These are phyloP conservation scores for Paramecium caudatum DNA, from an alignment of 73 alveolate species.

Conservation along the genomic window DNA sequence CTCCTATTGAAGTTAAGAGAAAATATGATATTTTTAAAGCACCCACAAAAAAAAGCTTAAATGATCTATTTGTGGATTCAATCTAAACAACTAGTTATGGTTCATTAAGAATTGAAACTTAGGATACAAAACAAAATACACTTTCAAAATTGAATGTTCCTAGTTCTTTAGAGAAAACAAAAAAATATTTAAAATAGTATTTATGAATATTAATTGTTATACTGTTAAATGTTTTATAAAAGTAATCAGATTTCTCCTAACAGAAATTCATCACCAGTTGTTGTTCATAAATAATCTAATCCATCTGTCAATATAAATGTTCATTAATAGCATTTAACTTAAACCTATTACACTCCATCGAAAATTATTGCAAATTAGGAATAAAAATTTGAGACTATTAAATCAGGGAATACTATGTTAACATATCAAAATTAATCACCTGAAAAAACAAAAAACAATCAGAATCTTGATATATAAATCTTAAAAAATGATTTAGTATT, in stretches of 20 bases:
- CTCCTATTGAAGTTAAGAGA: background rate
- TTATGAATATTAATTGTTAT: slow-evolving; percentile 7
- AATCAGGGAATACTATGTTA: background rate
- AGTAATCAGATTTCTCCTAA: slow-evolving; percentile 2
- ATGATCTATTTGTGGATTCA: background rate
- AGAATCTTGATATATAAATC: background rate
- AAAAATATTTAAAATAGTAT: background rate
- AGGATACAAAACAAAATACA: background rate
- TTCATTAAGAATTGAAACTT: background rate
- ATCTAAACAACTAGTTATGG: slow-evolving; percentile 47
- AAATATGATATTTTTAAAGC: background rate
- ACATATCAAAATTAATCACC: background rate
- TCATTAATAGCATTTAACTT: background rate
- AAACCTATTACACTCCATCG: slow-evolving; percentile 18
- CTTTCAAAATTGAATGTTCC: background rate
- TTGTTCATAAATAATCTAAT: background rate
- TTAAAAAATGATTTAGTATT: background rate
- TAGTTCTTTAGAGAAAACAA: slow-evolving; percentile 6
- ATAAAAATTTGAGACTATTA: background rate
- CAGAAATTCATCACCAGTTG: slow-evolving; percentile 18
- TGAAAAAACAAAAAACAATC: background rate
- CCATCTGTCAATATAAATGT: background rate
- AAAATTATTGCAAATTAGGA: slow-evolving; percentile 8
- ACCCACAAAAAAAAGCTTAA: background rate
- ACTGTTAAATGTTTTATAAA: slow-evolving; percentile 1